Percentiles rank a stretch among this genome's conserved stretches.
These are phyloP conservation scores for Stipa capillata DNA, from an alignment of 176 grass and related monocot genomes.

Conservation along the genomic window DNA sequence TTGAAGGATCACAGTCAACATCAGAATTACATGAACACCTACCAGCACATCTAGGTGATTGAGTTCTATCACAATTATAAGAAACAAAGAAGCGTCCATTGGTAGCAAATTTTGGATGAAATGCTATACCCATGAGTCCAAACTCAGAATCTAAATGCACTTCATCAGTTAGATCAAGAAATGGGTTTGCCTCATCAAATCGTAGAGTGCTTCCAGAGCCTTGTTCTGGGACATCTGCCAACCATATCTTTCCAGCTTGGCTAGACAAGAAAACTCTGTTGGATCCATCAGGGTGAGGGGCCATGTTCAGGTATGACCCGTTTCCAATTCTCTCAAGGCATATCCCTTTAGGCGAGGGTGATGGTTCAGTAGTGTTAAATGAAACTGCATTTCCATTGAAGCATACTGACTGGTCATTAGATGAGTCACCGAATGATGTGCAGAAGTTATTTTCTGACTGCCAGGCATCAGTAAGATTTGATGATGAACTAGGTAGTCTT, in stretches of 20 bases:
- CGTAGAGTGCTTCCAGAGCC: slow-evolving; percentile 53
- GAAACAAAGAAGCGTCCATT: slow-evolving; percentile 93
- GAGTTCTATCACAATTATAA: slow-evolving; percentile 75
- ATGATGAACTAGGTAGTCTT: slow-evolving; percentile 33
- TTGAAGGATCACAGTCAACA: slow-evolving; percentile 78
- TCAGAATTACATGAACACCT: slow-evolving; percentile 92
- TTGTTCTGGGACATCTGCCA: slow-evolving; percentile 66
- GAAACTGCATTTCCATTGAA: slow-evolving; percentile 64
- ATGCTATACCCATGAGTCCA: slow-evolving; percentile 83
- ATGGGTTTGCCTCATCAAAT: slow-evolving; percentile 56
- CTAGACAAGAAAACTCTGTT: slow-evolving; percentile 80
- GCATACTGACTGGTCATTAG: slow-evolving; percentile 41
- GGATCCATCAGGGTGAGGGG: slow-evolving; percentile 75
- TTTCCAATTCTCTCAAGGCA: slow-evolving; percentile 86
- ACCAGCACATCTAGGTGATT: slow-evolving; percentile 42
- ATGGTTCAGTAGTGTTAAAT: slow-evolving; percentile 53
- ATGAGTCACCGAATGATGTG: slow-evolving; percentile 56
- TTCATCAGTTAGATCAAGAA: slow-evolving; percentile 89
- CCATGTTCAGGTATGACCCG: slow-evolving; percentile 86
- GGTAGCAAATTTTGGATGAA: slow-evolving; percentile 67
- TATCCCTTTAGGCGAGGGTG: slow-evolving; percentile 58
- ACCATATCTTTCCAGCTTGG: slow-evolving; percentile 86
- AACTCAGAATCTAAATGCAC: slow-evolving; percentile 66
- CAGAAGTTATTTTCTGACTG: slow-evolving; percentile 73
- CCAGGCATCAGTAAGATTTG: slow-evolving; percentile 72